Evolutionary conservation across 1,284 basidiomycete species (phyloP).

Genomic region (Ganoderma lingzhi): DNA sequence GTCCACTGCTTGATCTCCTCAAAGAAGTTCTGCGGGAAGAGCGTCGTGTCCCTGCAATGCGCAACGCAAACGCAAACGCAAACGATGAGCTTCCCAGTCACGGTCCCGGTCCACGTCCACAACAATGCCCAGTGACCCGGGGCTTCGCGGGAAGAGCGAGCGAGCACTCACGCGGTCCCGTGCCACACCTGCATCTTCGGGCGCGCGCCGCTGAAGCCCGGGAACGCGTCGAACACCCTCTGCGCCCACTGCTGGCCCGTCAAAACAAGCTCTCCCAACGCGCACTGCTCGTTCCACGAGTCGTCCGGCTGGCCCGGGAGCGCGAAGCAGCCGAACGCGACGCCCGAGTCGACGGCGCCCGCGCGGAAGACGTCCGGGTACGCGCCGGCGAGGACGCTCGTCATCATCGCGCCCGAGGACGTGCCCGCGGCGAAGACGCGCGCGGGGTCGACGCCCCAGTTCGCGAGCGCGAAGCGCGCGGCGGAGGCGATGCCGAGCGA

Average conservation of each 20-base stretch:
- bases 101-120: conserved; percentile 41
- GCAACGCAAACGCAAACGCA: background rate
- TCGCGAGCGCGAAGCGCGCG: conserved; percentile 57
- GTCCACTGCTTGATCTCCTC: conserved; percentile 52
- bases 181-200: conserved; percentile 65
- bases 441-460: conserved; percentile 53
- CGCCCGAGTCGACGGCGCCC: conserved; percentile 59
- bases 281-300: conserved; percentile 54
- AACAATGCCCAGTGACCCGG: conserved; percentile 27
- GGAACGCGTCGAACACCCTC: conserved; percentile 52
- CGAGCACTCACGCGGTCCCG: conserved; percentile 52
- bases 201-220: conserved; percentile 57
- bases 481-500: conserved; percentile 59
- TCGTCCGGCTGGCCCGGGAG: conserved; percentile 46
- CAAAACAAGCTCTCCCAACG: conserved; percentile 52
- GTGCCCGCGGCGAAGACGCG: conserved; percentile 59
- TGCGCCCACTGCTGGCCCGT: conserved; percentile 61
- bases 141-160: background rate
- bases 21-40: conserved; percentile 58
- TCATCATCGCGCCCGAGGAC: conserved; percentile 70
- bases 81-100: background rate
- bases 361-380: conserved; percentile 65
- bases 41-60: conserved; percentile 52
- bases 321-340: conserved; percentile 63
- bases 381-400: conserved; percentile 59